These are phyloP conservation scores for Yamagishiella unicocca DNA, from an alignment of 139 green algal genomes.

Conservation along the genomic window DNA sequence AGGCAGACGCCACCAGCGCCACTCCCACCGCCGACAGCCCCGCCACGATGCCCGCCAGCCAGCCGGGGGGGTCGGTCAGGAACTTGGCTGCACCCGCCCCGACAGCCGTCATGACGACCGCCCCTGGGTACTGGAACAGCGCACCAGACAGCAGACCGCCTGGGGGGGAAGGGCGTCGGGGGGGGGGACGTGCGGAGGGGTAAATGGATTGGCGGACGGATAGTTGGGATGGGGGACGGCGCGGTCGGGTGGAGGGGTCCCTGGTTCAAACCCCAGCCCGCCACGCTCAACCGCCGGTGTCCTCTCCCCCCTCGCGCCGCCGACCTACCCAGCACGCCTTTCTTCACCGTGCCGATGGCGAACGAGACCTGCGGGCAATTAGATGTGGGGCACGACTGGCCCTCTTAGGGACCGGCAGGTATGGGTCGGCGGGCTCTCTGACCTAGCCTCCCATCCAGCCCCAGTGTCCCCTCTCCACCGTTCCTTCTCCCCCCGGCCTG, in stretches of 20 bases:
- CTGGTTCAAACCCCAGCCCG: too few species aligned
- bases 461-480: too few species aligned
- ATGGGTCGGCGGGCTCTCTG: too few species aligned
- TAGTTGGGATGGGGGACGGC: too few species aligned
- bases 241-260: too few species aligned
- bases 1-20: slow-evolving; percentile 88
- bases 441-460: too few species aligned
- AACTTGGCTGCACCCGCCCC: slow-evolving; percentile 77
- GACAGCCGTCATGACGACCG: slow-evolving; percentile 85
- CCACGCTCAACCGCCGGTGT: too few species aligned
- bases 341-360: slow-evolving; percentile 85
- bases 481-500: too few species aligned
- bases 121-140: slow-evolving; percentile 93
- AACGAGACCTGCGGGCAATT: slow-evolving; percentile 79
- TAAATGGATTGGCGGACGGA: too few species aligned
- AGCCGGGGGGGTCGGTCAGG: slow-evolving; percentile 63
- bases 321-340: slow-evolving; percentile 73
- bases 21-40: slow-evolving; percentile 84
- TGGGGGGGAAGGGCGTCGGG: neutral
- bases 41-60: slow-evolving; percentile 70
- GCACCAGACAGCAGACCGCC: slow-evolving; percentile 80
- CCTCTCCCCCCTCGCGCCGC: too few species aligned
- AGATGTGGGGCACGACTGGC: too few species aligned
- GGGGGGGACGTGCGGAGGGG: neutral
- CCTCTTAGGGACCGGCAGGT: too few species aligned